Percentiles rank a stretch among this genome's conserved stretches.
phyloP scores from a whole-genome alignment of 371 early-diverging fungal species.

The Nosema muscidifuracis region DNA sequence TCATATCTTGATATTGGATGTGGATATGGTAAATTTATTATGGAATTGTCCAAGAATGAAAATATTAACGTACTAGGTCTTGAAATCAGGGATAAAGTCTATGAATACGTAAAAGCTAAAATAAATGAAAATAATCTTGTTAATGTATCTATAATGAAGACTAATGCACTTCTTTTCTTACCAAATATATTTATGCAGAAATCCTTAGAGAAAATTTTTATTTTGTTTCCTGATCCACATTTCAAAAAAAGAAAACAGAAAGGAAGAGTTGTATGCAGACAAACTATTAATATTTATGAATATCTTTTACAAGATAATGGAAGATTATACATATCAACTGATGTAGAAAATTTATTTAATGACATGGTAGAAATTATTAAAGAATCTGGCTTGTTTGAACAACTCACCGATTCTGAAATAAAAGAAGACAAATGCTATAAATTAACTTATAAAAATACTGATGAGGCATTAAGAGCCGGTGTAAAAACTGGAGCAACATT shows the following conservation, averaged over 20 bases:
- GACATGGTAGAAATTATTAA: conserved; percentile 49
- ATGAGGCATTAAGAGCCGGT: conserved; percentile 54
- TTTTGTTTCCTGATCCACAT: conserved; percentile 94
- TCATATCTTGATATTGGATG: conserved; percentile 97
- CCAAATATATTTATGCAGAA: conserved; percentile 90
- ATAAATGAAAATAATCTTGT: conserved; percentile 65
- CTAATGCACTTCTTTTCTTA: conserved; percentile 96
- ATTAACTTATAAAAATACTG: conserved; percentile 43
- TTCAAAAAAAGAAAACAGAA: conserved; percentile 98
- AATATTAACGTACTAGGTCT: conserved; percentile 77
- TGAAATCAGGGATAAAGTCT: conserved; percentile 93
- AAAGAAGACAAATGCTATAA: conserved; percentile 12
- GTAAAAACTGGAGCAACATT: conserved; percentile 42
- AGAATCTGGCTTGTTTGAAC: conserved; percentile 15
- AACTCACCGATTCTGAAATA: not conserved
- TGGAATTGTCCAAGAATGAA: conserved; percentile 74
- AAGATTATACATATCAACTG: conserved; percentile 61
- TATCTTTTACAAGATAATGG: conserved; percentile 57
- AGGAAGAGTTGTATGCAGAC: conserved; percentile 79
- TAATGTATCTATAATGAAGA: conserved; percentile 84
- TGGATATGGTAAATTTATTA: conserved; percentile 88
- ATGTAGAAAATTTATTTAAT: conserved; percentile 58
- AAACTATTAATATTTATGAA: conserved; percentile 53
- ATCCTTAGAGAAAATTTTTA: conserved; percentile 85
- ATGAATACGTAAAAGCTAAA: conserved; percentile 71